Base-by-base conservation (phyloP, 805 yeast species). In the Metschnikowia dekortorum region DNA sequence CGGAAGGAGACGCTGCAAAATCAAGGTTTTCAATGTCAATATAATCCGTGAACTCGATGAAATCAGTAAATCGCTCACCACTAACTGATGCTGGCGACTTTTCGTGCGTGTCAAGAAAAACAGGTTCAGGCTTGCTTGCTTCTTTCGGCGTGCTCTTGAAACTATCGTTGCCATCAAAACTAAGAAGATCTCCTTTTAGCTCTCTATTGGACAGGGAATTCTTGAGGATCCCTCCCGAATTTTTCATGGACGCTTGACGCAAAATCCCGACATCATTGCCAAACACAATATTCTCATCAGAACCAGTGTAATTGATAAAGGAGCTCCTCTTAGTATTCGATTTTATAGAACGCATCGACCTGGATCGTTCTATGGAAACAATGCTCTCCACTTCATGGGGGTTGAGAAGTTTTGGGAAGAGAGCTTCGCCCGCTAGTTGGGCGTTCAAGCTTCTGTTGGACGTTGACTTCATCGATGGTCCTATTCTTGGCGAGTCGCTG, bases 311-410 rank as follows among this genome's bases (percentile, higher is more conserved):
- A 49, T 73, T 72, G 16, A 68, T 65, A 53, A 64, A 73, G 28
- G 75, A 69, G 49, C 65, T 70, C 22, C 78, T 54, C 42, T 64
- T 58, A 56, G 58, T 61, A 42, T 58, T 64, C 13, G 73, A 67
- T 48, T 59, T 69, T n/a, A 76, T 63, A 0, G 89, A 83, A 60
- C 79, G 76, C 70, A 79, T 71, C 5, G 83, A 78, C 45, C 82
- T 61, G 7, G 86, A 79, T 52, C 91, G 74, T 63, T 87, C 95
- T 40, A 87, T 61, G 7, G 85, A 78, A 2, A 85, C 84, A 50
- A 87, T 87, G 42, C 87, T 83, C 55, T 84, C 87, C 9, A 87
- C 87, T 60, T 87, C 95, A 47, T 78, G 80, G 0, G 79, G 73
- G 50, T 77, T 84, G 32, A 87, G 69, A 2, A 82, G 78, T 61